phyloP scores from a whole-genome alignment of 2,329 filamentous ascomycete species.

The Fusarium keratoplasticum region DNA sequence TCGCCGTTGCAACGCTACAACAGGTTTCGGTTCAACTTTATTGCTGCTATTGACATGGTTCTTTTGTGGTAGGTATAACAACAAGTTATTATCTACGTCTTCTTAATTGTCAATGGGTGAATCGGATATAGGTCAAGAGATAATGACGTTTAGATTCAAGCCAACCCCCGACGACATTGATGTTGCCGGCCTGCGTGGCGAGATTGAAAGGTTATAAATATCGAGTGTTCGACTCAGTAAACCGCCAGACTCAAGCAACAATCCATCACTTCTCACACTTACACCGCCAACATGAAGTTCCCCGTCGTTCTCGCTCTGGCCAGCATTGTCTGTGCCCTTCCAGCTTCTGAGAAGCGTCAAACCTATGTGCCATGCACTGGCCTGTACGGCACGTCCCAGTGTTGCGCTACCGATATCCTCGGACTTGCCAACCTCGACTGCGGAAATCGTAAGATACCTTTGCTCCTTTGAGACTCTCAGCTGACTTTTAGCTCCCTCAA shows the following conservation, averaged over 20 bases:
- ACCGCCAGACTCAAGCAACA: background rate
- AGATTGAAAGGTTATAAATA: slow-evolving; percentile 24
- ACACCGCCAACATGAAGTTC: slow-evolving; percentile 48
- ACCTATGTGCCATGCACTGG: slow-evolving; percentile 56
- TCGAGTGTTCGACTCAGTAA: background rate
- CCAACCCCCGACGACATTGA: background rate
- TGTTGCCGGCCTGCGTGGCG: background rate
- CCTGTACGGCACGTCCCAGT: slow-evolving; percentile 60
- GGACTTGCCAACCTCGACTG: slow-evolving; percentile 69
- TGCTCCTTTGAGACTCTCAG: accelerated
- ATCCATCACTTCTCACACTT: background rate
- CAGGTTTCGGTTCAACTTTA: slow-evolving; percentile 23
- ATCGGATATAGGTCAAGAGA: slow-evolving; percentile 4
- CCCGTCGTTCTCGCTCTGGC: slow-evolving; percentile 45
- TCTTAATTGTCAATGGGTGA: background rate
- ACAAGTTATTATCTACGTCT: slow-evolving; percentile 12
- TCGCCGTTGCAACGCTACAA: slow-evolving; percentile 32
- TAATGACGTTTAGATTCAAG: slow-evolving; percentile 26
- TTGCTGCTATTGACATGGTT: slow-evolving; percentile 29
- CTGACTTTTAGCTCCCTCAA: slow-evolving; percentile 38
- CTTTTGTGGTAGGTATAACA: background rate
- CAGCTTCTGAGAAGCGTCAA: slow-evolving; percentile 48
- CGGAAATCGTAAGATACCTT: slow-evolving; percentile 56
- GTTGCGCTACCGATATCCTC: slow-evolving; percentile 72
- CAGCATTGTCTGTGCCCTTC: slow-evolving; percentile 40